phyloP scores from a whole-genome alignment of 2,329 filamentous ascomycete species.

The Volutella citrinella region DNA sequence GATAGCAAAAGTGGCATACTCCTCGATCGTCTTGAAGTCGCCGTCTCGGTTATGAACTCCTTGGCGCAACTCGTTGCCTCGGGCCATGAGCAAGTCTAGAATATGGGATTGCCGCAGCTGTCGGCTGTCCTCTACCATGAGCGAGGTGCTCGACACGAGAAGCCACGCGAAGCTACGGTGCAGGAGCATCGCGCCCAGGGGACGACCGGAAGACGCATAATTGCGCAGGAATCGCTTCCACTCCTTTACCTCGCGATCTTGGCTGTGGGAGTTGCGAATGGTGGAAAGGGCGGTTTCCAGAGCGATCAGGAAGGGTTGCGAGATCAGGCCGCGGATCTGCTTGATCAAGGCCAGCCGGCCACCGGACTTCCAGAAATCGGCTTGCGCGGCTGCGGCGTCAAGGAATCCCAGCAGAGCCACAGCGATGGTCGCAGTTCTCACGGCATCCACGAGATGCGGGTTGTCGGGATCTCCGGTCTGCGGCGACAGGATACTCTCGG shows the following conservation, averaged over 20 bases:
- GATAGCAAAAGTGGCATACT: conserved; percentile 68
- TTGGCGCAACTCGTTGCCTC: conserved; percentile 44
- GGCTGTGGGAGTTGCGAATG: conserved; percentile 72
- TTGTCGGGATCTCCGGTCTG: conserved; percentile 55
- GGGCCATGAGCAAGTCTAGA: conserved; percentile 69
- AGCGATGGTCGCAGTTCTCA: conserved; percentile 70
- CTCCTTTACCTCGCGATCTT: conserved; percentile 66
- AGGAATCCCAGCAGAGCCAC: conserved; percentile 90
- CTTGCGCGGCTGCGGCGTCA: conserved; percentile 73
- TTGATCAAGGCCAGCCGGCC: conserved; percentile 73
- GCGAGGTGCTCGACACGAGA: conserved; percentile 72
- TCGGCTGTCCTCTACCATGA: conserved; percentile 64
- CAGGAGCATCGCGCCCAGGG: conserved; percentile 86
- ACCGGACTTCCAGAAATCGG: conserved; percentile 75
- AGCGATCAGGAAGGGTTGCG: conserved; percentile 79
- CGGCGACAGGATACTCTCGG: conserved; percentile 52
- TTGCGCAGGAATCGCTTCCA: conserved; percentile 86
- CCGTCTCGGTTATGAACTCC: conserved; percentile 39
- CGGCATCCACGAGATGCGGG: conserved; percentile 62
- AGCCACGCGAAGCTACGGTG: conserved; percentile 87
- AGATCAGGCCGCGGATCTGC: conserved; percentile 69
- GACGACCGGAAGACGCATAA: conserved; percentile 75
- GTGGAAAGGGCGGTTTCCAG: conserved; percentile 89
- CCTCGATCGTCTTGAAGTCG: conserved; percentile 56
- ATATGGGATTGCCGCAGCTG: conserved; percentile 61